Percentiles rank a stretch among this genome's conserved stretches.
Conservation (phyloP, 1,284 basidiomycete genomes). For the Ganoderma leucocontextum region DNA sequence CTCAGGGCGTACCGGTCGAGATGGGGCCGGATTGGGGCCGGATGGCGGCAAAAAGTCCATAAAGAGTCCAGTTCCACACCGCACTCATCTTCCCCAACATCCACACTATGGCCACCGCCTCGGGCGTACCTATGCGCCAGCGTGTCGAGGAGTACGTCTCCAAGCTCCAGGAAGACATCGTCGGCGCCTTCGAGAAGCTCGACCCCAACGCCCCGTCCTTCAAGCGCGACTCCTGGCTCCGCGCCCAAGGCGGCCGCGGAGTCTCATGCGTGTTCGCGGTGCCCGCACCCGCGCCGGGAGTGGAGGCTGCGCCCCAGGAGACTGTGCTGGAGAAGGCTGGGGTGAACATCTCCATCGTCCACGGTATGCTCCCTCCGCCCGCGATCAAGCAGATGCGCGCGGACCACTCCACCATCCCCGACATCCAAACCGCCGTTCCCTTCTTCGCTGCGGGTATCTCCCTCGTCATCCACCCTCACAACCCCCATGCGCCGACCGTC, state of each 20-base stretch:
- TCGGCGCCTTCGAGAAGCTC: constrained; percentile 80
- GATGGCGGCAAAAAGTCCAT: constrained; percentile 16
- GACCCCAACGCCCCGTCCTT: constrained; percentile 80
- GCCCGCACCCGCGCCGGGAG: constrained; percentile 49
- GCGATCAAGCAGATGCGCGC: constrained; percentile 96
- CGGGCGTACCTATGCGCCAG: constrained; percentile 71
- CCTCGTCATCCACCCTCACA: constrained; percentile 93
- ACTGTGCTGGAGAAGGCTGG: constrained; percentile 95
- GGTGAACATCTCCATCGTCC: constrained; percentile 94
- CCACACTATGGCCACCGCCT: constrained; percentile 27
- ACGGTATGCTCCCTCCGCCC: constrained; percentile 87
- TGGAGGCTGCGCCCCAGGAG: constrained; percentile 38
- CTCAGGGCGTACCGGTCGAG: constrained; percentile 22
- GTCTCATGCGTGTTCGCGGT: constrained; percentile 88
- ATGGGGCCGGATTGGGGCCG: constrained; percentile 28
- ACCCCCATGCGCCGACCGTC: constrained; percentile 91
- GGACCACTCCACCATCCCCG: constrained; percentile 83
- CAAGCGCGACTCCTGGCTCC: constrained; percentile 88
- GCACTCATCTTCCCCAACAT: constrained; percentile 1
- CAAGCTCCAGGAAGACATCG: constrained; percentile 85
- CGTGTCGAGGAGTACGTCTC: constrained; percentile 86
- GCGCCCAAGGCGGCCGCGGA: constrained; percentile 87
- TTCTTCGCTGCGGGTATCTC: constrained; percentile 95
- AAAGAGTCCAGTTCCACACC: constrained; percentile 10
- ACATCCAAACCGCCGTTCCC: constrained; percentile 74